Conservation (phyloP, 768 basidiomycete species). For the Collybia nuda region DNA sequence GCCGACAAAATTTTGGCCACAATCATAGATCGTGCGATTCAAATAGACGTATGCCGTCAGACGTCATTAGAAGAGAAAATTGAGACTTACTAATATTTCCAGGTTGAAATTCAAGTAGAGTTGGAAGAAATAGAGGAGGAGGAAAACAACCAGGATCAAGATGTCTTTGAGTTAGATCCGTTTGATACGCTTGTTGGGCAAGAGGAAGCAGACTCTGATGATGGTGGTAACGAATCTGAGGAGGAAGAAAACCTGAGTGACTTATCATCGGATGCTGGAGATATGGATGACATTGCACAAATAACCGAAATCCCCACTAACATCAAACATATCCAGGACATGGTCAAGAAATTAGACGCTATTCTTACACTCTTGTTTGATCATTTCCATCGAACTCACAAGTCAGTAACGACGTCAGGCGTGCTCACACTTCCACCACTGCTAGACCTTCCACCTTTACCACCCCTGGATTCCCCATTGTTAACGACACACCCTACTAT, state of each 20-base stretch:
- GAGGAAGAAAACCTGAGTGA: conserved; percentile 65
- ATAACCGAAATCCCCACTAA: conserved; percentile 50
- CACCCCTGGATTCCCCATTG: conserved; percentile 26
- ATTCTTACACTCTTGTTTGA: conserved; percentile 85
- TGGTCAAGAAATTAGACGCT: conserved; percentile 90
- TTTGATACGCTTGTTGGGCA: conserved; percentile 85
- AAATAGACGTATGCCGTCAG: conserved; percentile 81
- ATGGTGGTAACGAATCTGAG: conserved; percentile 51
- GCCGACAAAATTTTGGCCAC: conserved; percentile 80
- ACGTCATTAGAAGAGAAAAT: background rate
- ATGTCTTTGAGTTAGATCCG: conserved; percentile 76
- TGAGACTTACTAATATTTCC: background rate
- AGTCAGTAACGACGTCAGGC: conserved; percentile 18
- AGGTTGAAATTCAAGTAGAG: conserved; percentile 98
- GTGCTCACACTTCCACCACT: conserved; percentile 24
- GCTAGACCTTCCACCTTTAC: conserved; percentile 33
- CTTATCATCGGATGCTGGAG: conserved; percentile 69
- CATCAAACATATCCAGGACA: conserved; percentile 71
- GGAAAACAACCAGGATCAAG: conserved; percentile 50
- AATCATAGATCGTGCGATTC: conserved; percentile 91
- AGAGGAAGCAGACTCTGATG: conserved; percentile 60
- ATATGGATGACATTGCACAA: conserved; percentile 38
- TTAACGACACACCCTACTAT: conserved; percentile 11
- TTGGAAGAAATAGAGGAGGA: conserved; percentile 86
- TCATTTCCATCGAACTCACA: conserved; percentile 64